Base-by-base conservation (phyloP, 2,329 filamentous ascomycete species). In the Alternaria brassicae region DNA sequence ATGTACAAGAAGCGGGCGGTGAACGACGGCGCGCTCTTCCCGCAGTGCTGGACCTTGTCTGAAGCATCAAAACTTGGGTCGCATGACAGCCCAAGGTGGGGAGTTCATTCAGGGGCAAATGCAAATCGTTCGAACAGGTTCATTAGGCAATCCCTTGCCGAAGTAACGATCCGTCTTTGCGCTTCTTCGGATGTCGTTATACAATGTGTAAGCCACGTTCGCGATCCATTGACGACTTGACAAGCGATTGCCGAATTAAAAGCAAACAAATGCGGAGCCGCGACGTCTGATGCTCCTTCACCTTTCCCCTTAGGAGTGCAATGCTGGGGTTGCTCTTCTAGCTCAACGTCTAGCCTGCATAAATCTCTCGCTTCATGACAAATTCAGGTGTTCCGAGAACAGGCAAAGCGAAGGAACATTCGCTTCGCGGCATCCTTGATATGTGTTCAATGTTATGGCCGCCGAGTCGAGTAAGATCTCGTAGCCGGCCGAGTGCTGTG, bases 1-100 rank as follows among this genome's bases (percentile, higher is more conserved):
- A 66, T 62, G 67, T 57, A 61, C 63, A 62, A 51, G 53, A 58
- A 56, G 62, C 63, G 61, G 60, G 62, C 62, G 55, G 63, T 65
- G 61, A 55, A 52, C 52, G 60, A 64, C 64, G 67, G 67, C 66
- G 51, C 69, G 66, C 68, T 73, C 71, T 70, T 69, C 71, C 72
- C 71, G 72, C 66, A 66, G 58, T 60, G 62, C 68, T 67, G 61
- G 58, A 68, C 66, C 66, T 67, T 60, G 58, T 50, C 39, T 56
- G 48, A 30, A 50, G 34, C 34, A 49, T 23, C 53, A 44, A 58
- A 48, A 44, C 50, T 57, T 54, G 58, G 59, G 58, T 63, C 61
- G 58, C 63, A 63, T 66, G 66, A 69, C 65, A 62, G 66, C 60
- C 57, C 61, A 56, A 62, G 53, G 58, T 60, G 65, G 66, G 63